Evolutionary conservation across 148 eudicot genomes (phyloP).

Genomic region (Persicaria maculosa): DNA sequence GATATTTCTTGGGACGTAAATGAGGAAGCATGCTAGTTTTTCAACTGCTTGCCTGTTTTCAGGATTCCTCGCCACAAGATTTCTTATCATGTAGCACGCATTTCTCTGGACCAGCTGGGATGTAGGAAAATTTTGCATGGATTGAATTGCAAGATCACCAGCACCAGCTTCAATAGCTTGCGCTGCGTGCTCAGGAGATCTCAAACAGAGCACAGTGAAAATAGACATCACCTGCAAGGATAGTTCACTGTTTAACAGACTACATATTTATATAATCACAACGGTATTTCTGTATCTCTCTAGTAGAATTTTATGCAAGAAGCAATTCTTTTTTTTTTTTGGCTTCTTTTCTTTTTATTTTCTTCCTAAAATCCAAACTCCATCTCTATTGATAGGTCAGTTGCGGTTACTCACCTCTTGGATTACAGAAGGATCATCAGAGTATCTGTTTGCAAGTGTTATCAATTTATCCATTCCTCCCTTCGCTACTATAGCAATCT

Average conservation of each 20-base stretch:
- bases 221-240: slow-evolving; percentile 63
- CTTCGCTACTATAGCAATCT: slow-evolving; percentile 70
- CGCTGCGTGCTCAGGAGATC: slow-evolving; percentile 82
- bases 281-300: not conserved
- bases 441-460: slow-evolving; percentile 56
- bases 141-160: slow-evolving; percentile 85
- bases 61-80: slow-evolving; percentile 81
- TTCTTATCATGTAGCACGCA: slow-evolving; percentile 86
- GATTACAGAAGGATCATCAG: slow-evolving; percentile 72
- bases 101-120: slow-evolving; percentile 63
- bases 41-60: slow-evolving; percentile 57
- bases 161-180: slow-evolving; percentile 95
- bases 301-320: not conserved
- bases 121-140: slow-evolving; percentile 77
- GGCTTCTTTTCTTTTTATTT: not conserved
- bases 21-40: not conserved
- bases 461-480: slow-evolving; percentile 76
- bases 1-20: not conserved
- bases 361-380: not conserved
- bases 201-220: slow-evolving; percentile 58
- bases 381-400: not conserved
- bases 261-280: not conserved
- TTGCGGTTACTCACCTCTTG: slow-evolving; percentile 65
- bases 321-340: not conserved
- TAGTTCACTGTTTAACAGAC: not conserved